Evolutionary conservation across 306 rosid genomes (phyloP).

Genomic region (Begonia peltatifolia): DNA sequence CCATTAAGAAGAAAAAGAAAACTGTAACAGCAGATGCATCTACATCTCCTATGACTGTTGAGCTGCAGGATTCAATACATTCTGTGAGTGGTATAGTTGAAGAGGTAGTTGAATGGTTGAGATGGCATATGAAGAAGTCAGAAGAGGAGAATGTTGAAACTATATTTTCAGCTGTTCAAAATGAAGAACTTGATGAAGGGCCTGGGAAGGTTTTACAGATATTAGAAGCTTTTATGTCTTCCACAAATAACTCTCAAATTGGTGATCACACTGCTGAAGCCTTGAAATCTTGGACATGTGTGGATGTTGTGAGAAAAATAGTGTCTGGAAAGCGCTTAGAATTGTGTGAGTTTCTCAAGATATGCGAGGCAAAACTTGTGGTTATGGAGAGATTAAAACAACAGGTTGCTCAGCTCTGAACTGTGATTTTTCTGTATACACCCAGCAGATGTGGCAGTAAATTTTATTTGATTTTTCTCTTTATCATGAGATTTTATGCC

Average conservation of each 20-base stretch:
- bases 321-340: slow-evolving; percentile 43
- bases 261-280: slow-evolving; percentile 52
- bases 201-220: slow-evolving; percentile 53
- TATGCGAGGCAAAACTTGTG: slow-evolving; percentile 56
- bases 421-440: background rate
- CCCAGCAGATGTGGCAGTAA: background rate
- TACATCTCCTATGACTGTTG: slow-evolving; percentile 23
- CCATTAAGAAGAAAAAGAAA: slow-evolving; percentile 87
- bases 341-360: slow-evolving; percentile 37
- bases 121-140: slow-evolving; percentile 35
- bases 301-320: slow-evolving; percentile 64
- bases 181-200: slow-evolving; percentile 37
- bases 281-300: slow-evolving; percentile 59
- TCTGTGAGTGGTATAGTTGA: slow-evolving; percentile 38
- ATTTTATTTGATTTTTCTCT: no score
- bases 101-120: slow-evolving; percentile 45
- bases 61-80: slow-evolving; percentile 37
- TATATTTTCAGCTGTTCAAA: slow-evolving; percentile 31
- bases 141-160: slow-evolving; percentile 49
- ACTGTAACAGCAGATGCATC: slow-evolving; percentile 40
- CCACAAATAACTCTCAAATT: slow-evolving; percentile 27
- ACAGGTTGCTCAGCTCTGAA: slow-evolving; percentile 53
- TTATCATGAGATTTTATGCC: no score
- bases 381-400: slow-evolving; percentile 42
- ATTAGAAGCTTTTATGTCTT: slow-evolving; percentile 33